These are phyloP conservation scores for Chrysanthemum makinoi DNA, from an alignment of 129 eudicot species.

Conservation along the genomic window DNA sequence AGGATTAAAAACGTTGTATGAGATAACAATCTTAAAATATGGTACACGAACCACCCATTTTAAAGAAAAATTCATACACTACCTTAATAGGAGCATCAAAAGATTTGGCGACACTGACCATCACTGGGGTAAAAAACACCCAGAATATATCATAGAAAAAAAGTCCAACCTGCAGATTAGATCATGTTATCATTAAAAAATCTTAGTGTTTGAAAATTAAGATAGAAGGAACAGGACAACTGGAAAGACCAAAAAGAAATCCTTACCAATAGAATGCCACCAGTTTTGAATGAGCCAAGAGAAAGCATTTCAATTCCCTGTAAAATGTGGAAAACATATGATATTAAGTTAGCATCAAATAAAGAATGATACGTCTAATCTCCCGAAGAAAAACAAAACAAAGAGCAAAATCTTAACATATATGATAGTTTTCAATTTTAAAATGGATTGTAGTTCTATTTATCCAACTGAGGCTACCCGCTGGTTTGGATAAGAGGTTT, in stretches of 20 bases:
- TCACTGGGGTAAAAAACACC: conserved; percentile 99
- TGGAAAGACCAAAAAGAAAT: not conserved
- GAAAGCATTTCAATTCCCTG: conserved; percentile 99
- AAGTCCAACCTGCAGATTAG: conserved; percentile 75
- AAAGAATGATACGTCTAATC: not conserved
- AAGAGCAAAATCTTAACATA: conserved; percentile 3
- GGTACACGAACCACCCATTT: not conserved
- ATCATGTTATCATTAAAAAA: conserved; percentile 12
- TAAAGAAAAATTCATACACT: conserved; percentile 15
- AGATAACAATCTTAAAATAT: conserved; percentile 1
- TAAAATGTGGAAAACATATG: not conserved
- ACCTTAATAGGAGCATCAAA: conserved; percentile 99
- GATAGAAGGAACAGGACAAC: not conserved
- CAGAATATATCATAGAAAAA: conserved; percentile 95
- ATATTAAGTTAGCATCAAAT: not conserved
- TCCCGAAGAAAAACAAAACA: conserved; percentile 1
- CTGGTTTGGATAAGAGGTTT: not conserved
- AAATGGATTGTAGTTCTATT: no score
- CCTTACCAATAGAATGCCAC: conserved; percentile 95
- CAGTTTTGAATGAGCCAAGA: conserved; percentile 95
- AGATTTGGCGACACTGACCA: conserved; percentile 99
- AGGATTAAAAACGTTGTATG: conserved; percentile 9
- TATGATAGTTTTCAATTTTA: not conserved
- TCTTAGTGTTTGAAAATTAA: not conserved
- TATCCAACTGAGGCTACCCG: no score